Evolutionary conservation across 2,329 filamentous ascomycete genomes (phyloP).

Genomic region (Fusarium falciforme): DNA sequence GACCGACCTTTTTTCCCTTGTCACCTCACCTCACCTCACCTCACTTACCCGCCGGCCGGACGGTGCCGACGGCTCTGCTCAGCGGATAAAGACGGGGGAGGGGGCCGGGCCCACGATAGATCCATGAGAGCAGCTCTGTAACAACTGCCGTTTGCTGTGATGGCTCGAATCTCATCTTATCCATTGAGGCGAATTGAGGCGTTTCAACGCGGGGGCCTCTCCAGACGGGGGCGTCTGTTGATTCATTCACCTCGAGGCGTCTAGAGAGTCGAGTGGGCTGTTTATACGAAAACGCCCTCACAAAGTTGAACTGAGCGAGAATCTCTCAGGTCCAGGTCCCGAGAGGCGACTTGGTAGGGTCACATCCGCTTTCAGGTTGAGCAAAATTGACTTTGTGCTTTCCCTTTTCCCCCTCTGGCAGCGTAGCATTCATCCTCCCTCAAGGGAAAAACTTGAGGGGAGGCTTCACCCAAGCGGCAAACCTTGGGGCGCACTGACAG

Average conservation of each 20-base stretch:
- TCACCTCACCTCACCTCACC: background rate
- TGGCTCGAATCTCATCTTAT: background rate
- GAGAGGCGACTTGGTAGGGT: slow-evolving; percentile 21
- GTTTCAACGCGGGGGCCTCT: slow-evolving; percentile 3
- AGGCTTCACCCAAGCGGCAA: slow-evolving; percentile 23
- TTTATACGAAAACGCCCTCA: slow-evolving; percentile 37
- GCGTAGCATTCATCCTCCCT: slow-evolving; percentile 10
- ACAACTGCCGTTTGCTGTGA: slow-evolving; percentile 4
- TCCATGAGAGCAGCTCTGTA: background rate
- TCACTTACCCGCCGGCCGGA: slow-evolving; percentile 11
- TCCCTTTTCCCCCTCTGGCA: background rate
- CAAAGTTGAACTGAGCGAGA: background rate
- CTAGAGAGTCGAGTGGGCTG: background rate
- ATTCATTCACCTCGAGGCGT: slow-evolving; percentile 38
- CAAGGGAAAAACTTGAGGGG: background rate
- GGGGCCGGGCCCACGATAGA: background rate
- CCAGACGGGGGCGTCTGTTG: slow-evolving; percentile 4
- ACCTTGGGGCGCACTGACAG: slow-evolving; percentile 20
- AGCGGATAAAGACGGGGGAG: slow-evolving; percentile 24
- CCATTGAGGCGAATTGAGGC: slow-evolving; percentile 31
- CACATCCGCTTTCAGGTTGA: slow-evolving; percentile 29
- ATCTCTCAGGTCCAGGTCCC: background rate
- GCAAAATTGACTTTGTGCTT: slow-evolving; percentile 19
- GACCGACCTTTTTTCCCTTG: background rate
- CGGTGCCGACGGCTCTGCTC: slow-evolving; percentile 22